Base-by-base conservation (phyloP, 768 basidiomycete species). In the Flagelloscypha sp. region DNA sequence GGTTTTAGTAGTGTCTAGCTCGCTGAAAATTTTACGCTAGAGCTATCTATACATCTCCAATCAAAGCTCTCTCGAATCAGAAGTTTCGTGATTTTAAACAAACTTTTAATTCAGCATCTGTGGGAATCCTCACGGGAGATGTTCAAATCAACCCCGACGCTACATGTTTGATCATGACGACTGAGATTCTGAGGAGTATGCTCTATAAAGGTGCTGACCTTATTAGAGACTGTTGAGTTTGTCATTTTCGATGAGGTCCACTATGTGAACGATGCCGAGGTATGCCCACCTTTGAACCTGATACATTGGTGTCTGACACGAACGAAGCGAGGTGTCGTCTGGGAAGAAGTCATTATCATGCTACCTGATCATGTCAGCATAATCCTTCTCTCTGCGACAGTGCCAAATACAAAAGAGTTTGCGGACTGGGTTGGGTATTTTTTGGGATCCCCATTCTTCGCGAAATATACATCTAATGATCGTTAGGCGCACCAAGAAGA, bases 291-390 rank as follows among this genome's bases (percentile, higher is more conserved):
- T 24, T 36, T 22, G 23, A 4, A 20, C 20, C 11, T 18, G 16
- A 24, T 21, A 8, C 6, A 24, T 28, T 15, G 35, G 15, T 38
- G 24, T 27, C 47, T 42, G 30, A 45, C 31, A 15, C 11, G 33
- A 11, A 24, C 28, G 27, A 52, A 97, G 94, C 74, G 95, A 53
- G 95, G 95, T 25, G 95, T 99, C 12, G 95, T 99, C 9, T 99
- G 95, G 95, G 94, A 99, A 60, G 94, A 99, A 61, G 94, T 99
- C 18, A 99, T 99, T 46, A 99, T 99, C 56, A 97, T 99, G 92
- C 68, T 99, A 9, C 95, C 95, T 0, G 95, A 98, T 46, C 94
- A 99, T 58, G 85, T 98, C 55, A 94, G 85, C 57, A 98, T 99
- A 51, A 97, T 99, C 37, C 66, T 99, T 27, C 66, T 99, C 11